phyloP scores from a whole-genome alignment of 306 rosid species.

The Abrus pulchellus region DNA sequence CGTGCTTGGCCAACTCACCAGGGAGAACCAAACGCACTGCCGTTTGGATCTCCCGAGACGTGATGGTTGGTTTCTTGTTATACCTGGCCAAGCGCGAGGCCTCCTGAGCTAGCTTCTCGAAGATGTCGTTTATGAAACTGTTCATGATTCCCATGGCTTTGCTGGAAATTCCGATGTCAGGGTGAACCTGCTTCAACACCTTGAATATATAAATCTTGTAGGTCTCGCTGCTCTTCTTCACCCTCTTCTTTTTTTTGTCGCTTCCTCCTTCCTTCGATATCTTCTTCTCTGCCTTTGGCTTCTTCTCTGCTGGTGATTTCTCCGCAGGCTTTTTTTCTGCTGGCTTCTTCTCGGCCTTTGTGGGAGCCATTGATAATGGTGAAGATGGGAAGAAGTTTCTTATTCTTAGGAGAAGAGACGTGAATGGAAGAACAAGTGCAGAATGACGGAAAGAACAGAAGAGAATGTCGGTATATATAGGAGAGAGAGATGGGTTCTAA shows the following conservation, averaged over 20 bases:
- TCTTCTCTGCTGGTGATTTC: slow-evolving; percentile 70
- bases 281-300: slow-evolving; percentile 85
- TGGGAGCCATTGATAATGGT: slow-evolving; percentile 65
- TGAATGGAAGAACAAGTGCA: neutral
- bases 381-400: neutral
- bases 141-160: slow-evolving; percentile 94
- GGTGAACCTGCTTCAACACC: slow-evolving; percentile 86
- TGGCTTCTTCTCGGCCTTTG: slow-evolving; percentile 77
- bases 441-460: rapidly evolving
- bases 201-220: slow-evolving; percentile 88
- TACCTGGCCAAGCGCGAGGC: slow-evolving; percentile 70
- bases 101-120: slow-evolving; percentile 87
- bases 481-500: neutral
- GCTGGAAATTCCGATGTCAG: slow-evolving; percentile 83
- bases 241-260: slow-evolving; percentile 79
- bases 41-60: slow-evolving; percentile 82
- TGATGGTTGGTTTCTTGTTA: slow-evolving; percentile 79
- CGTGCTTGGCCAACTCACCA: slow-evolving; percentile 85
- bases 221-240: slow-evolving; percentile 73
- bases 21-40: slow-evolving; percentile 83
- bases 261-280: slow-evolving; percentile 74
- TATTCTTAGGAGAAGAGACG: neutral
- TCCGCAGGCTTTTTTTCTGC: slow-evolving; percentile 77
- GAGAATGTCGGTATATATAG: slow-evolving; percentile 13
- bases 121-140: slow-evolving; percentile 80